Conservation (phyloP, 805 yeast genomes). For the Monosporozyma siamensis region DNA sequence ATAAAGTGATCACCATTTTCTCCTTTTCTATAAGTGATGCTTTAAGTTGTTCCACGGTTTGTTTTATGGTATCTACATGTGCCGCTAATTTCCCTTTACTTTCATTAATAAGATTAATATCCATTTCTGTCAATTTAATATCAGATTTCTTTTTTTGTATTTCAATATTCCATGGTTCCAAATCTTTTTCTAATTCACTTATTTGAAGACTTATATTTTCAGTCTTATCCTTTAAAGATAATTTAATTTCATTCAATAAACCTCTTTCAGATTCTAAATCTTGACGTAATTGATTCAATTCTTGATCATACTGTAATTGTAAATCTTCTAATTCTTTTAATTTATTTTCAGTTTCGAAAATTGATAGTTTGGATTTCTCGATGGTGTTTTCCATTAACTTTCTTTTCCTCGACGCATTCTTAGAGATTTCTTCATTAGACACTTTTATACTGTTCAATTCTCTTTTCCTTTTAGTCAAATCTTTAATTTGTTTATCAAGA, state of each 20-base stretch:
- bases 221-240: constrained; percentile 65
- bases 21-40: constrained; percentile 43
- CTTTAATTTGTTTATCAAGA: constrained; percentile 22
- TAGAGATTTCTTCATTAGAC: constrained; percentile 57
- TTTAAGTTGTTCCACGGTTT: constrained; percentile 37
- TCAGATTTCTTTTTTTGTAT: constrained; percentile 55
- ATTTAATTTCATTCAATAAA: constrained; percentile 53
- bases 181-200: constrained; percentile 47
- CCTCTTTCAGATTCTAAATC: constrained; percentile 45
- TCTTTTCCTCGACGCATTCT: constrained; percentile 18
- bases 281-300: constrained; percentile 37
- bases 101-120: constrained; percentile 48
- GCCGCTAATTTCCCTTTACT: constrained; percentile 36
- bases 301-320: constrained; percentile 35
- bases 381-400: constrained; percentile 49
- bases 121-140: constrained; percentile 53
- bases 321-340: constrained; percentile 39
- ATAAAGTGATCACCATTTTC: constrained; percentile 36
- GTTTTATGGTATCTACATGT: constrained; percentile 38
- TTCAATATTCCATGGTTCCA: constrained; percentile 77
- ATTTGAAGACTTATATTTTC: constrained; percentile 56
- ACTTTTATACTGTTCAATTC: constrained; percentile 48
- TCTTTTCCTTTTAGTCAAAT: constrained; percentile 21
- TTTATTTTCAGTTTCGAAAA: constrained; percentile 39
- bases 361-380: constrained; percentile 37